Base-by-base conservation (phyloP, 1,139 yeast species). In the Starmera stellimalicola region DNA sequence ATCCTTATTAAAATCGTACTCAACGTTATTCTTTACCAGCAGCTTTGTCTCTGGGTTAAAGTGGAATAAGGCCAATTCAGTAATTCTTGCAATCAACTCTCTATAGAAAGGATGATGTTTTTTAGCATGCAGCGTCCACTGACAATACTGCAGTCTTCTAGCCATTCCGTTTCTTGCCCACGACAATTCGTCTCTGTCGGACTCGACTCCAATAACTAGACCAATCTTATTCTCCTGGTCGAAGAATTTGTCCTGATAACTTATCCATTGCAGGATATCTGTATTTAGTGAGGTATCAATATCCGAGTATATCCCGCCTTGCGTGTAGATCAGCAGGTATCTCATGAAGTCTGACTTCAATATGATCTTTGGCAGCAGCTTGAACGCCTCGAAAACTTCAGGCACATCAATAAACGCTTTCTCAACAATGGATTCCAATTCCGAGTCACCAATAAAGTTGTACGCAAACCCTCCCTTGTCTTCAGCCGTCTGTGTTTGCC, bases 251-350 rank as follows among this genome's bases (percentile, higher is more conserved):
- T 34, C 33, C 11, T 37, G 37, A 33, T 37, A 43, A 3, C 40
- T 18, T 7, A 39, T 14, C 43, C 43, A 40, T 2, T 28, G 20
- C 5, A 27, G 14, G 6, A 40, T 16, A 19, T 35, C 33, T 10
- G n/a, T 26, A 15, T 30, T 27, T 11, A 34, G 25, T 12, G 27
- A 25, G 3, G 96, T 87, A 53, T 87, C 96, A 34, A 87, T 79
- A 53, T 87, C 96, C 1, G 91, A 70, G 32, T 87, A 87, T 2
- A 83, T 79, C 2, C 96, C 96, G 19, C 96, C 96, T 37, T 84
- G 67, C 7, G 95, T 94, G 47, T 68, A 75, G 31, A 87, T 57
- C 34, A 87, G 75, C 47, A 87, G 63, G 55, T 87, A 87, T 38
- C 95, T 63, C 64, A 87, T 82, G 48, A 87, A 87, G 57, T 87